Conservation (phyloP, 2,329 filamentous ascomycete genomes). For the Microcyclospora tardicrescens region DNA sequence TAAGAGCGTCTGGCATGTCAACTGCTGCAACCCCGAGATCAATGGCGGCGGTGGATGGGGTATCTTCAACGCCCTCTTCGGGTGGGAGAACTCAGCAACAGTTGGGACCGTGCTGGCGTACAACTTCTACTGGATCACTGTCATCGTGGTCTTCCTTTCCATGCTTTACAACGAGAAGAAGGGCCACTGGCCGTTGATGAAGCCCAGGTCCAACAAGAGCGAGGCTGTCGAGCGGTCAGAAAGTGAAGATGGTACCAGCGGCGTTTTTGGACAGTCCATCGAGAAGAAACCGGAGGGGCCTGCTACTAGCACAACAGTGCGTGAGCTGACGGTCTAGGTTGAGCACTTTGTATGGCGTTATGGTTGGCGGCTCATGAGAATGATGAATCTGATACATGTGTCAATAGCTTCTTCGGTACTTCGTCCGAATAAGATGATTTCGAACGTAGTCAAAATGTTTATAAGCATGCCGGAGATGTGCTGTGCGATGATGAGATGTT, state of each 20-base stretch:
- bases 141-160: conserved; percentile 50
- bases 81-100: conserved; percentile 80
- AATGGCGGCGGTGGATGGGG: conserved; percentile 72
- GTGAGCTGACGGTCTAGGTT: conserved; percentile 7
- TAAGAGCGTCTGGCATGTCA: conserved; percentile 70
- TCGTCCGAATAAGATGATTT: too few relatives aligned
- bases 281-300: conserved; percentile 11
- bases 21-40: conserved; percentile 64
- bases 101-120: conserved; percentile 80
- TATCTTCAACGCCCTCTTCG: conserved; percentile 73
- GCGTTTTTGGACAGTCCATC: conserved; percentile 2
- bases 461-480: too few relatives aligned
- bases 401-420: too few relatives aligned
- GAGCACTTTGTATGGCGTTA: not conserved
- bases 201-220: conserved; percentile 12
- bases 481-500: too few relatives aligned
- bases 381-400: too few relatives aligned
- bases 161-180: conserved; percentile 55
- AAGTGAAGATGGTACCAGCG: conserved; percentile 9
- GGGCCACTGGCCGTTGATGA: conserved; percentile 35
- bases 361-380: too few relatives aligned
- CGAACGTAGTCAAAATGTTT: too few relatives aligned
- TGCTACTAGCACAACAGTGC: conserved; percentile 6
- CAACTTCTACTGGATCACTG: conserved; percentile 70
- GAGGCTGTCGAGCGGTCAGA: conserved; percentile 15